Percentiles rank a stretch among this genome's conserved stretches.
Conservation (phyloP, 352 stramenopile genomes). For the Pythium brachiatum region DNA sequence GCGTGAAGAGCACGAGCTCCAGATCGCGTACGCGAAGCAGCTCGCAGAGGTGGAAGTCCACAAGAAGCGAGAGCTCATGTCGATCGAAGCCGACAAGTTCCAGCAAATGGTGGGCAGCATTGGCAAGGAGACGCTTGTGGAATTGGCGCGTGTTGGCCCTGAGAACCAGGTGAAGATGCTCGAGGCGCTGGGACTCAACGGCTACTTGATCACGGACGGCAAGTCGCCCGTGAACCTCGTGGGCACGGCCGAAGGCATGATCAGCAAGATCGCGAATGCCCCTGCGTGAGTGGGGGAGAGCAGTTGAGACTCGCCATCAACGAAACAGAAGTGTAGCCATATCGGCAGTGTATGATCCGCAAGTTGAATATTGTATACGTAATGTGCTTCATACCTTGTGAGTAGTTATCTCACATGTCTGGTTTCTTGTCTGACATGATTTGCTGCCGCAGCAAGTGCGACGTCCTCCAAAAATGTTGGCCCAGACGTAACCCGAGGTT, state of each 20-base stretch:
- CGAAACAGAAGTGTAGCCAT: conserved; percentile 22
- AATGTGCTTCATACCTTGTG: background rate
- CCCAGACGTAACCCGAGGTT: background rate
- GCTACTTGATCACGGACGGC: conserved; percentile 81
- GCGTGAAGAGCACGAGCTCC: conserved; percentile 63
- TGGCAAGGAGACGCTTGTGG: conserved; percentile 72
- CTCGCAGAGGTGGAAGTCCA: conserved; percentile 64
- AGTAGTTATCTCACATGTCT: conserved; percentile 8
- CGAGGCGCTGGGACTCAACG: conserved; percentile 67
- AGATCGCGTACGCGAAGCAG: conserved; percentile 51
- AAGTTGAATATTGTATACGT: background rate
- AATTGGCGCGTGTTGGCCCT: conserved; percentile 62
- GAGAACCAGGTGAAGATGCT: conserved; percentile 83
- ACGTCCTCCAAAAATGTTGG: background rate
- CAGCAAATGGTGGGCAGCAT: conserved; percentile 78
- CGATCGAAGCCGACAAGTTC: conserved; percentile 79
- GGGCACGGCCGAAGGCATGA: conserved; percentile 68
- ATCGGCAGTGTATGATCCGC: background rate
- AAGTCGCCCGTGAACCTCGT: conserved; percentile 80
- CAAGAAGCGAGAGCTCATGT: conserved; percentile 79
- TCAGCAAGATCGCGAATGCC: conserved; percentile 61
- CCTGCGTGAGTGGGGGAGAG: conserved; percentile 10
- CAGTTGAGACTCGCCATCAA: no score
- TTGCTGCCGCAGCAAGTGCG: conserved; percentile 1
- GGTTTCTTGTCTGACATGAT: conserved; percentile 22